Base-by-base conservation (phyloP, 805 yeast species). In the Saccharomycopsis fodiens region DNA sequence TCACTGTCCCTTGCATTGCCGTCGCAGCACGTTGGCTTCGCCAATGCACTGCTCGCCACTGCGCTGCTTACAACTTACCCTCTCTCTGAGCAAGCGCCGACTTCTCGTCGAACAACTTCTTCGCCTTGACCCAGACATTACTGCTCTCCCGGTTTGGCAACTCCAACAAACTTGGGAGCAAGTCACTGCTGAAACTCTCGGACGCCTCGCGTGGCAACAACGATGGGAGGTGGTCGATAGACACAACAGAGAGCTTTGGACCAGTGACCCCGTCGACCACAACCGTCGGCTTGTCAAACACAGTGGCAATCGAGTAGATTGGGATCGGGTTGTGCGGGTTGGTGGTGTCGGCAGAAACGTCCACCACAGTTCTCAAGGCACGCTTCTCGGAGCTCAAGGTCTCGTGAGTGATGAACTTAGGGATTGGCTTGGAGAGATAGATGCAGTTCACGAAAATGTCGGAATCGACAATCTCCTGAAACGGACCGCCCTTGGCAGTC, bases 321-420 rank as follows among this genome's bases (percentile, higher is more conserved):
- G 99, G 98, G 49, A 93, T 77, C 47, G 99, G 99, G 70, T 93
- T 93, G 72, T 88, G 91, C 51, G 97, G 97, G 66, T 93, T 93
- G 45, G 98, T 93, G 40, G 97, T 93, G 68, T 93, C 99, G 46
- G 98, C 98, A 43, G 96, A 85, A 47, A 93, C 99, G 65, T 93
- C 99, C 44, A 93, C 97, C 51, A 93, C 87, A 15, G 94, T 86
- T 65, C 91, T 78, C 61, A 93, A 76, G 54, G 74, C 82, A 78
- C 98, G 86, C 53, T 70, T 66, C 37, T 70, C 66, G 48, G 61
- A 64, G 67, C 85, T 84, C 62, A 93, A 74, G 48, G 76, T 64
- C 27, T 83, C 84, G 56, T 62, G 65, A 66, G 82, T 78, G 60
- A 87, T 73, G 63, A 93, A 93, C 44, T 97, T 97, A 29, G 97